These are phyloP conservation scores for Oehlia diaphana DNA, from an alignment of 192 early-diverging fungal species.

Conservation along the genomic window DNA sequence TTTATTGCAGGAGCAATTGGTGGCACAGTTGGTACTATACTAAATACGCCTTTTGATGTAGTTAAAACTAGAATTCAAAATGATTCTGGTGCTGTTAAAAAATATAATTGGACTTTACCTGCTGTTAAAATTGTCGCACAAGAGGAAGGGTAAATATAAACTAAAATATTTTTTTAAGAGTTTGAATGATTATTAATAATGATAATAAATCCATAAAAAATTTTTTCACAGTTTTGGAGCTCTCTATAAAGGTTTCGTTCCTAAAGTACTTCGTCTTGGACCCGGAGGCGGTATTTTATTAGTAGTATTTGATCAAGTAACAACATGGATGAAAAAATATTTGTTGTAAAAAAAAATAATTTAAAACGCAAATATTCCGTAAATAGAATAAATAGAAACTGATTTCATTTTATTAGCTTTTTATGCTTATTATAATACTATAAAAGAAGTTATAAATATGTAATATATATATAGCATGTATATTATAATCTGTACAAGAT, in stretches of 20 bases:
- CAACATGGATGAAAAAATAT: constrained; percentile 79
- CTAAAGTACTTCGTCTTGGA: constrained; percentile 93
- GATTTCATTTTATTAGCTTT: too few relatives aligned
- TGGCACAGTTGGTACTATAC: constrained; percentile 88
- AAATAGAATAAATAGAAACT: not conserved
- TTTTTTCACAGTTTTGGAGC: constrained; percentile 56
- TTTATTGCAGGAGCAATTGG: constrained; percentile 91
- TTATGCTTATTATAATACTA: too few relatives aligned
- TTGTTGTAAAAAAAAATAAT: constrained; percentile 28
- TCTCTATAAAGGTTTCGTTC: constrained; percentile 92
- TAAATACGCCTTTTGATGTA: constrained; percentile 96
- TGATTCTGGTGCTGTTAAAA: constrained; percentile 63
- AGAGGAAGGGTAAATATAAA: constrained; percentile 78
- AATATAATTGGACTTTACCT: constrained; percentile 90
- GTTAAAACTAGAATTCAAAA: constrained; percentile 96
- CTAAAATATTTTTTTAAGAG: too few relatives aligned
- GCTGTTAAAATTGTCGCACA: constrained; percentile 71
- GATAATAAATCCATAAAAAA: not conserved
- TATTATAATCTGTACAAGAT: too few relatives aligned
- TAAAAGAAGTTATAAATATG: too few relatives aligned
- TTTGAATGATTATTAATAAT: not conserved
- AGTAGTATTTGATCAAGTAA: constrained; percentile 89
- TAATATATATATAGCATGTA: too few relatives aligned
- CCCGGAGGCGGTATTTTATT: constrained; percentile 79
- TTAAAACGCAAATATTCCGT: not conserved